Base-by-base conservation (phyloP, 2,329 filamentous ascomycete genomes). In the Zasmidium angulare region DNA sequence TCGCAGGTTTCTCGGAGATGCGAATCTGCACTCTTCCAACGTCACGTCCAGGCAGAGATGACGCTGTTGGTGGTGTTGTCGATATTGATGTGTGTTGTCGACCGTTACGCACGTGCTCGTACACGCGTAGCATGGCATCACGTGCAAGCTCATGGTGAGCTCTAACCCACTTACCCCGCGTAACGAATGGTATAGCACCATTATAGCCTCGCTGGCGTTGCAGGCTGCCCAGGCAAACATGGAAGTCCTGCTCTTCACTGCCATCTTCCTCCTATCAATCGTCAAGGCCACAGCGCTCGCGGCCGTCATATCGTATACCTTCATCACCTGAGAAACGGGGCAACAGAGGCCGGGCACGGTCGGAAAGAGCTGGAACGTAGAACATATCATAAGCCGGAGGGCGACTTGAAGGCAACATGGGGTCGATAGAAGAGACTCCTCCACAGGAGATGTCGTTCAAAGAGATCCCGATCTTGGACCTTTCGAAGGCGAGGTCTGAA, bases 401-500 rank as follows among this genome's bases (percentile, higher is more conserved):
- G 36, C 26, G 11, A 29, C n/a, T 12, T n/a, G n/a, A n/a, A n/a
- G 10, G 24, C 36, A 26, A 50, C 14, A 43, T 46, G 49, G 17
- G 23, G 49, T 31, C 36, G 48, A 57, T 48, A 51, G 50, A 46
- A 24, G 14, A 49, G 48, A 24, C 21, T 26, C 21, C 2, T 63
- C 59, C 60, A 53, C 60, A 43, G n/a, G 36, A 43, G 36, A 43
- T 43, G 67, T 62, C 65, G 3, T 96, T 96, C 78, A 87, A 84
- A 1, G 82, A 84, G 1, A 86, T 96, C 59, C 91, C 91, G 1
- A 84, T 95, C 54, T 82, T 96, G 36, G 89, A 93, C 72, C 82
- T 96, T 60, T 84, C 88, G 14, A 78, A 84, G 21, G 88, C 90
- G 43, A 78, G 81, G 63, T 77, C 86, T 66, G 81, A 84, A 19